phyloP scores from a whole-genome alignment of 495 filamentous ascomycete species.

The Cladorrhinum samala region DNA sequence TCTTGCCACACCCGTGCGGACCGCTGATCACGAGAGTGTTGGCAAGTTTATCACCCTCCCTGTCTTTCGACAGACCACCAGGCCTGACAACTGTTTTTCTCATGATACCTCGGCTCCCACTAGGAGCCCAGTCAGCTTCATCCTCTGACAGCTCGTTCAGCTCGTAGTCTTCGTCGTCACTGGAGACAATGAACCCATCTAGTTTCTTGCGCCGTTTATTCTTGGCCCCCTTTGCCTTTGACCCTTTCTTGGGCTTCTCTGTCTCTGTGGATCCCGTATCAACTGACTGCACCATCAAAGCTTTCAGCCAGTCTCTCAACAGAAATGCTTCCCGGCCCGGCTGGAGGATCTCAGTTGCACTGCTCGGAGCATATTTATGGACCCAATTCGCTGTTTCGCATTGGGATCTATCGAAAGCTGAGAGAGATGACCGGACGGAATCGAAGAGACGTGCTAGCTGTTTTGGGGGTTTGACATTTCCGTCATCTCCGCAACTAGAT shows the following conservation, averaged over 20 bases:
- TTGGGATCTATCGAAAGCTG: slow-evolving; percentile 71
- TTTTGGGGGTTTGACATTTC: slow-evolving; percentile 39
- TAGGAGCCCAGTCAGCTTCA: slow-evolving; percentile 49
- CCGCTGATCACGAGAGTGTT: slow-evolving; percentile 81
- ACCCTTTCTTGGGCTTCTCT: slow-evolving; percentile 25
- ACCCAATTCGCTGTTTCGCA: slow-evolving; percentile 72
- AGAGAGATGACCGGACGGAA: slow-evolving; percentile 53
- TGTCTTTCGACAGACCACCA: slow-evolving; percentile 42
- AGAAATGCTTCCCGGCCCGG: slow-evolving; percentile 61
- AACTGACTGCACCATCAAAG: slow-evolving; percentile 65
- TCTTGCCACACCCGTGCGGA: slow-evolving; percentile 87
- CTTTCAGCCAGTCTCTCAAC: slow-evolving; percentile 78
- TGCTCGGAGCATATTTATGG: slow-evolving; percentile 78
- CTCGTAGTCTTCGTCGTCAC: slow-evolving; percentile 72
- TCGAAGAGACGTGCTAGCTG: slow-evolving; percentile 56
- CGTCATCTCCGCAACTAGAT: slow-evolving; percentile 10
- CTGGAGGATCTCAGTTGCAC: slow-evolving; percentile 70
- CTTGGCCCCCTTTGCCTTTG: slow-evolving; percentile 45
- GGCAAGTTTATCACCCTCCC: slow-evolving; percentile 33
- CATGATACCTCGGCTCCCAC: slow-evolving; percentile 29
- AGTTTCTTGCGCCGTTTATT: slow-evolving; percentile 69
- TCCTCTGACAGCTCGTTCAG: slow-evolving; percentile 66
- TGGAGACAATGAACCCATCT: slow-evolving; percentile 80
- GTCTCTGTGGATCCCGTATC: slow-evolving; percentile 53
- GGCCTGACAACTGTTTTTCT: slow-evolving; percentile 61